These are phyloP conservation scores for Cordyceps cicadae DNA, from an alignment of 2,329 filamentous ascomycete species.

Conservation along the genomic window DNA sequence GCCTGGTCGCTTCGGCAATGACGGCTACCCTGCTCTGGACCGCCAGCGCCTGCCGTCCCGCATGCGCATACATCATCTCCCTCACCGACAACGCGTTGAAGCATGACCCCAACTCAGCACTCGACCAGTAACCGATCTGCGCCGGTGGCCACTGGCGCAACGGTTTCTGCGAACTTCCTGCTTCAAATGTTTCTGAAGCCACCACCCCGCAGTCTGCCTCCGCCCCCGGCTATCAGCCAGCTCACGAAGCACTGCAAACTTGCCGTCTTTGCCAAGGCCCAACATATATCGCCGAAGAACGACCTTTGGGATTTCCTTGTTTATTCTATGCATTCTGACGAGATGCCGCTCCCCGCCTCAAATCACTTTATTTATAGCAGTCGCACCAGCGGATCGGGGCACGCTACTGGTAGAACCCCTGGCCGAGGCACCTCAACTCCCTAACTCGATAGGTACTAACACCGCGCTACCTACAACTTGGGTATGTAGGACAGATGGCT, in stretches of 20 bases:
- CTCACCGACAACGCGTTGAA: conserved; percentile 4
- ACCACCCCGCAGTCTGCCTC: conserved; percentile 2
- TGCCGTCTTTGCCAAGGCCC: not conserved
- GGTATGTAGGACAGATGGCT: not conserved
- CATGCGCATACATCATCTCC: not conserved
- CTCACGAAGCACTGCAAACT: not conserved
- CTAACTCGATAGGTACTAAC: conserved; percentile 8
- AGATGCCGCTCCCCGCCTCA: not conserved
- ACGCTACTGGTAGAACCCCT: conserved; percentile 6
- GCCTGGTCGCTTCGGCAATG: not conserved
- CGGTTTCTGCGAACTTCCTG: not conserved
- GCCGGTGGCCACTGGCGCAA: not conserved
- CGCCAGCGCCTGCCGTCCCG: not conserved
- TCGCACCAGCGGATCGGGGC: conserved; percentile 1
- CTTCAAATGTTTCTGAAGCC: conserved; percentile 4
- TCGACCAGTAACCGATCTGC: not conserved
- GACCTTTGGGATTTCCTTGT: not conserved
- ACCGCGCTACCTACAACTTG: not conserved
- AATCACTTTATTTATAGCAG: conserved; percentile 1
- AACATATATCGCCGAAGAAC: conserved; percentile 3
- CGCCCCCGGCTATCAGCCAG: not conserved
- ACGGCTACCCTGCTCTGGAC: not conserved
- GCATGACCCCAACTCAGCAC: not conserved
- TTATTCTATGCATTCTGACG: not conserved
- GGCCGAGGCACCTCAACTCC: not conserved